phyloP scores from a whole-genome alignment of 352 stramenopile genomes.

The Phytophthora boehmeriae region DNA sequence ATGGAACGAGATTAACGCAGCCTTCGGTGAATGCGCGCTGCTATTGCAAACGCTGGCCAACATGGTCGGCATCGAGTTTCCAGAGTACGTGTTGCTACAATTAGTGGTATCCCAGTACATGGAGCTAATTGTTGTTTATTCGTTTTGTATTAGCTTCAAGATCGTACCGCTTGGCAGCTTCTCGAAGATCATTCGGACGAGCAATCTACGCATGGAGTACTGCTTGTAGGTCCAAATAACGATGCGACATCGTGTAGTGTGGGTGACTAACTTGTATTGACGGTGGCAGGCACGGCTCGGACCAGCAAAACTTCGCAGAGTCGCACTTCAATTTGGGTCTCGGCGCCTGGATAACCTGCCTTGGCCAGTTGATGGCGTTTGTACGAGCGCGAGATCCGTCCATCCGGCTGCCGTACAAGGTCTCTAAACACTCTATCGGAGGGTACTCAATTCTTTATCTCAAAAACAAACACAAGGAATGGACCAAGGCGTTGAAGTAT shows the following conservation, averaged over 20 bases:
- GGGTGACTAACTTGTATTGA: conserved; percentile 7
- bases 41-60: conserved; percentile 67
- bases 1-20: conserved; percentile 91
- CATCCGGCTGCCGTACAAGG: conserved; percentile 82
- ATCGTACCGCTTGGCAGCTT: conserved; percentile 88
- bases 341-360: conserved; percentile 77
- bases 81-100: conserved; percentile 56
- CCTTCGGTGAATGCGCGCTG: conserved; percentile 74
- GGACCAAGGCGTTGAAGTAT: conserved; percentile 88
- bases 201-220: conserved; percentile 84
- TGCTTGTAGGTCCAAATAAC: conserved; percentile 55
- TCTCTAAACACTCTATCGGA: conserved; percentile 74
- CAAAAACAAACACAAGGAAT: conserved; percentile 85
- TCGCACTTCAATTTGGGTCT: conserved; percentile 88
- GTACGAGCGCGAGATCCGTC: conserved; percentile 60
- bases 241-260: conserved; percentile 5
- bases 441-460: conserved; percentile 74
- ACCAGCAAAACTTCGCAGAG: conserved; percentile 85
- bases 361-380: conserved; percentile 68
- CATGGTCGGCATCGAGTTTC: conserved; percentile 67
- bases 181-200: conserved; percentile 86
- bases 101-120: conserved; percentile 1
- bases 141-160: conserved; percentile 61
- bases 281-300: conserved; percentile 72
- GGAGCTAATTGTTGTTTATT: conserved; percentile 2